Evolutionary conservation across 805 yeast genomes (phyloP).

Genomic region (Candida multigemmis): DNA sequence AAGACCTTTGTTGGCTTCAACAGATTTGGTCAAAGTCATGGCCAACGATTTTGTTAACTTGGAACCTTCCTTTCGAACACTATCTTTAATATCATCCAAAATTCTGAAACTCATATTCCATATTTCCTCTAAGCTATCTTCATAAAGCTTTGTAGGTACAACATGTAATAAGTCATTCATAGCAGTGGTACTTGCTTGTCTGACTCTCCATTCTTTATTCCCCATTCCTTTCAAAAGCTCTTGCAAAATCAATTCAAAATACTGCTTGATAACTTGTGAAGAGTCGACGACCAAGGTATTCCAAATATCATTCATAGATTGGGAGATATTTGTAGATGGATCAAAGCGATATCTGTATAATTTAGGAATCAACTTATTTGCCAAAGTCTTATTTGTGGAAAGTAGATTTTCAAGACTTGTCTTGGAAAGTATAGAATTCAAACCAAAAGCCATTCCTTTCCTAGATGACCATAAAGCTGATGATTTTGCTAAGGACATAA

Average conservation of each 20-base stretch:
- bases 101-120: constrained; percentile 87
- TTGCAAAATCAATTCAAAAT: constrained; percentile 49
- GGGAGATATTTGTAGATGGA: constrained; percentile 66
- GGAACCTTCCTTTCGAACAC: constrained; percentile 77
- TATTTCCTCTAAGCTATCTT: constrained; percentile 47
- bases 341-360: constrained; percentile 80
- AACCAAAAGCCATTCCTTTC: constrained; percentile 90
- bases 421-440: constrained; percentile 77
- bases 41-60: constrained; percentile 61
- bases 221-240: constrained; percentile 67
- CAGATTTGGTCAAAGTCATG: constrained; percentile 46
- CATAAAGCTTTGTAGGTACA: constrained; percentile 45
- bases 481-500: constrained; percentile 84
- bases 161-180: constrained; percentile 60
- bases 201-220: constrained; percentile 82
- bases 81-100: constrained; percentile 90
- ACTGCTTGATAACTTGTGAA: constrained; percentile 40
- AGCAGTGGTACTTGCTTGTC: constrained; percentile 80
- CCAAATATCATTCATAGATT: constrained; percentile 89
- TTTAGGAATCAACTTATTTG: constrained; percentile 66
- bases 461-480: constrained; percentile 89
- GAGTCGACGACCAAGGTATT: constrained; percentile 55
- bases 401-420: constrained; percentile 60
- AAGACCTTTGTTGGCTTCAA: constrained; percentile 37
- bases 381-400: constrained; percentile 40